Percentiles rank a stretch among this genome's conserved stretches.
phyloP scores from a whole-genome alignment of 2,329 filamentous ascomycete species.

The Aaosphaeria arxii region DNA sequence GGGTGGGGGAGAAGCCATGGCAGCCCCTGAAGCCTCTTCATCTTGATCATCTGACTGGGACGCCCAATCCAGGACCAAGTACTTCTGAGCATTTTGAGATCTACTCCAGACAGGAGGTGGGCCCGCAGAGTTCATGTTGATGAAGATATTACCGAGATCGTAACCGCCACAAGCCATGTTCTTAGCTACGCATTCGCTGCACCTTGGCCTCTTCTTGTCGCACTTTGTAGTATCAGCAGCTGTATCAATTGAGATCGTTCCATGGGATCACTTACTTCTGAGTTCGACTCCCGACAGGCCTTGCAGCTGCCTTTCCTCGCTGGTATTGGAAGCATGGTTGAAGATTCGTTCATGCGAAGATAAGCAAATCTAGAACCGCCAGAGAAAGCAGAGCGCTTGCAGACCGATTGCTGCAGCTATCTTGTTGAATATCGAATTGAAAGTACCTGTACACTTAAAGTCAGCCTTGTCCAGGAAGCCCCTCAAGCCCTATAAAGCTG shows the following conservation, averaged over 20 bases:
- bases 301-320: slow-evolving; percentile 12
- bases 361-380: neutral
- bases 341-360: neutral
- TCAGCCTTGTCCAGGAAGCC: neutral
- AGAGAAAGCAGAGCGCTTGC: neutral
- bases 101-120: slow-evolving; percentile 17
- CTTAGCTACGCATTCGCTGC: slow-evolving; percentile 12
- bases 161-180: slow-evolving; percentile 18
- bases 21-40: slow-evolving; percentile 2
- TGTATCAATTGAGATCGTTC: neutral
- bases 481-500: neutral
- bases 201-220: slow-evolving; percentile 18
- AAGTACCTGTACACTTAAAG: neutral
- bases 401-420: neutral
- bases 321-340: slow-evolving; percentile 8
- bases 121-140: slow-evolving; percentile 14
- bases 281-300: slow-evolving; percentile 10
- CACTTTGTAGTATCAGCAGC: slow-evolving; percentile 9
- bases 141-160: slow-evolving; percentile 16
- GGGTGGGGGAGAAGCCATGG: slow-evolving; percentile 1
- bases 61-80: slow-evolving; percentile 14
- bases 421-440: neutral
- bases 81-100: slow-evolving; percentile 17
- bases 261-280: slow-evolving; percentile 4
- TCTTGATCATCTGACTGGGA: slow-evolving; percentile 9